phyloP scores from a whole-genome alignment of 1,284 basidiomycete genomes.

The Malassezia furfur region DNA sequence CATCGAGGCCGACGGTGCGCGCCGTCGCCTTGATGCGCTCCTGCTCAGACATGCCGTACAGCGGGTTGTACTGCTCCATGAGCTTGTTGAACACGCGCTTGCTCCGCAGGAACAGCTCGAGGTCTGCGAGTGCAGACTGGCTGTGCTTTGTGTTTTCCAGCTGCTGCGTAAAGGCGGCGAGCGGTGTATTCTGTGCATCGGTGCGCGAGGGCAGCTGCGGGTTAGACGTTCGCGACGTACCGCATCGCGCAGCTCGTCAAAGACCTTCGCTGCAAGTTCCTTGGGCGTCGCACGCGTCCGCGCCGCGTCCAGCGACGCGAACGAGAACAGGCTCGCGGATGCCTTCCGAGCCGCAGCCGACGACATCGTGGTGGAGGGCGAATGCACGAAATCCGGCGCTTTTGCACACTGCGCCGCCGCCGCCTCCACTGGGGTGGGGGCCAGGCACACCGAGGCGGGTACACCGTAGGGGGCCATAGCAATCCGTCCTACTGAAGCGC shows the following conservation, averaged over 20 bases:
- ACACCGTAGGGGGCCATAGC: too few species aligned
- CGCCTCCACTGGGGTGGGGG: too few species aligned
- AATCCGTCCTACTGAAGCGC: too few species aligned
- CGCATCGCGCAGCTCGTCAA: constrained; percentile 2
- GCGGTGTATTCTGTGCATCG: not conserved
- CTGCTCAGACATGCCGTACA: constrained; percentile 64
- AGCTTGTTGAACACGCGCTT: constrained; percentile 15
- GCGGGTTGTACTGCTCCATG: constrained; percentile 64
- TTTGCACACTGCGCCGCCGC: not conserved
- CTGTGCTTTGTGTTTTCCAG: not conserved
- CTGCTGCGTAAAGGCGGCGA: not conserved
- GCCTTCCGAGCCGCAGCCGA: constrained; percentile 6
- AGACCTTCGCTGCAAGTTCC: constrained; percentile 6
- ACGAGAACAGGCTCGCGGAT: constrained; percentile 9
- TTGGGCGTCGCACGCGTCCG: constrained; percentile 5
- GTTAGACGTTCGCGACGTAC: constrained; percentile 5
- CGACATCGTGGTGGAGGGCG: not conserved
- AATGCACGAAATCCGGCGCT: not conserved
- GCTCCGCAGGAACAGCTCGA: constrained; percentile 15
- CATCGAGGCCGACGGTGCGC: constrained; percentile 65
- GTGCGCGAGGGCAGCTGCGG: not conserved
- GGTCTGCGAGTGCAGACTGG: not conserved
- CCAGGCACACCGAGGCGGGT: too few species aligned
- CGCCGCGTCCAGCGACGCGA: constrained; percentile 11
- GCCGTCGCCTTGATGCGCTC: constrained; percentile 75